Conservation (phyloP, 352 stramenopile genomes). For the Achlya hypogyna region DNA sequence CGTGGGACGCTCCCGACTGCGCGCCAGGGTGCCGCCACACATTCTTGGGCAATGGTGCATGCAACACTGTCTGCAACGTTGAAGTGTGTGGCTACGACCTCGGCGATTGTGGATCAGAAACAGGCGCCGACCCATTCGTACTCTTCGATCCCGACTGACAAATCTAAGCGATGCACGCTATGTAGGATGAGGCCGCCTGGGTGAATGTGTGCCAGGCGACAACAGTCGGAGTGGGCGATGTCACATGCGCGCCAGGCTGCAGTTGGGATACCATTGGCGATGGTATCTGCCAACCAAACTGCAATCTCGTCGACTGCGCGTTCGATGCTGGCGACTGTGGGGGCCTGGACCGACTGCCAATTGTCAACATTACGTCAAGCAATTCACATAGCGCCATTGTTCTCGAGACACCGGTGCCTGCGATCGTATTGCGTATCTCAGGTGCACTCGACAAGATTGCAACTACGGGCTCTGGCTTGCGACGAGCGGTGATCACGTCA, state of each 20-base stretch:
- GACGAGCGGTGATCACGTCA: too few species aligned
- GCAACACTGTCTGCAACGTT: conserved; percentile 85
- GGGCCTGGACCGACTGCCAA: too few species aligned
- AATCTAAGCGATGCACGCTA: not conserved
- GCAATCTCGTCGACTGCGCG: conserved; percentile 72
- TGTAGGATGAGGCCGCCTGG: not conserved
- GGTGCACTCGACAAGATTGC: too few species aligned
- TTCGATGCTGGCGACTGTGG: conserved; percentile 83
- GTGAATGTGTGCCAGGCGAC: not conserved
- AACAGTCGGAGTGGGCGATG: not conserved
- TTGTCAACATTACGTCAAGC: too few species aligned
- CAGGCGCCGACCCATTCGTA: not conserved
- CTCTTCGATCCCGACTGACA: not conserved
- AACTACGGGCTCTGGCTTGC: too few species aligned
- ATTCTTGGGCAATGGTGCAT: conserved; percentile 76
- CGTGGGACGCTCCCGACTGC: conserved; percentile 91
- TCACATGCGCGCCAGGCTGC: conserved; percentile 62
- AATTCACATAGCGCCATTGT: too few species aligned
- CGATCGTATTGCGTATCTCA: too few species aligned
- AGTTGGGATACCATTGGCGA: conserved; percentile 75
- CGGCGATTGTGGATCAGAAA: conserved; percentile 85
- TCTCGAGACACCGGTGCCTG: too few species aligned
- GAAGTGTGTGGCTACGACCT: conserved; percentile 86
- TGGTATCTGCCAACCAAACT: conserved; percentile 58
- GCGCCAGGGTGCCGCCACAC: conserved; percentile 55